These are phyloP conservation scores for Plenodomus tracheiphilus DNA, from an alignment of 2,329 filamentous ascomycete species.

Conservation along the genomic window DNA sequence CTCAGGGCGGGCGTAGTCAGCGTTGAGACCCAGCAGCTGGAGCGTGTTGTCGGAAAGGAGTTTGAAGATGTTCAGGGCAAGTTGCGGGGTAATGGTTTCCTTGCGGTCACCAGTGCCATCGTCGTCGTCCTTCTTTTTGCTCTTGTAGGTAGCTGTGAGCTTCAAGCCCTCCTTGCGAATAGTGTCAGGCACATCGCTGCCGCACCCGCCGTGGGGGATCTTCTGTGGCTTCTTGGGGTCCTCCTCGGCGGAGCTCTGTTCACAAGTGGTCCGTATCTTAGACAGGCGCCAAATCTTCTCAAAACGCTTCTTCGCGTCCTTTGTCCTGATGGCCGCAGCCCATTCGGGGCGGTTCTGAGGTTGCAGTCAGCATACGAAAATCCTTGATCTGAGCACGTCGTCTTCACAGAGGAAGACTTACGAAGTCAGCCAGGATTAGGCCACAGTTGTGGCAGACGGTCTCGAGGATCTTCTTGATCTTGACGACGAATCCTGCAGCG, in stretches of 20 bases:
- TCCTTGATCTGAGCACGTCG: constrained; percentile 53
- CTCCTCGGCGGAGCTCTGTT: constrained; percentile 72
- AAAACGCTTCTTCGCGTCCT: constrained; percentile 94
- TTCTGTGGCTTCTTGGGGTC: constrained; percentile 55
- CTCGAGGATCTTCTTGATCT: constrained; percentile 99
- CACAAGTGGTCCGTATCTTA: constrained; percentile 84
- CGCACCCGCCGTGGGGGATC: constrained; percentile 80
- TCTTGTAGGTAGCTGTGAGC: constrained; percentile 75
- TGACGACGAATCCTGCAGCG: constrained; percentile 88
- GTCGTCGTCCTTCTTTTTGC: constrained; percentile 69
- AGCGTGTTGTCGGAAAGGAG: constrained; percentile 82
- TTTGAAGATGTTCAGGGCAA: constrained; percentile 83
- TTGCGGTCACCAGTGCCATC: constrained; percentile 75
- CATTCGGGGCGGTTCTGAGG: constrained; percentile 75
- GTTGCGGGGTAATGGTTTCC: constrained; percentile 77
- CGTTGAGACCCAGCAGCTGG: constrained; percentile 85
- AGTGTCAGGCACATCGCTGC: constrained; percentile 78
- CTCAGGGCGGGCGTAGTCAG: constrained; percentile 92
- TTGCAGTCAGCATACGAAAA: constrained; percentile 59
- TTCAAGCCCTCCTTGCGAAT: constrained; percentile 86
- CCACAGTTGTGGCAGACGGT: constrained; percentile 99
- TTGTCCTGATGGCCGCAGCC: constrained; percentile 75
- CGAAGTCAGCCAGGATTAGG: constrained; percentile 95
- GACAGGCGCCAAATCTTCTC: constrained; percentile 89
- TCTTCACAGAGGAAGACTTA: constrained; percentile 73